phyloP scores from a whole-genome alignment of 2,329 filamentous ascomycete species.

The Scytalidium lignicola region DNA sequence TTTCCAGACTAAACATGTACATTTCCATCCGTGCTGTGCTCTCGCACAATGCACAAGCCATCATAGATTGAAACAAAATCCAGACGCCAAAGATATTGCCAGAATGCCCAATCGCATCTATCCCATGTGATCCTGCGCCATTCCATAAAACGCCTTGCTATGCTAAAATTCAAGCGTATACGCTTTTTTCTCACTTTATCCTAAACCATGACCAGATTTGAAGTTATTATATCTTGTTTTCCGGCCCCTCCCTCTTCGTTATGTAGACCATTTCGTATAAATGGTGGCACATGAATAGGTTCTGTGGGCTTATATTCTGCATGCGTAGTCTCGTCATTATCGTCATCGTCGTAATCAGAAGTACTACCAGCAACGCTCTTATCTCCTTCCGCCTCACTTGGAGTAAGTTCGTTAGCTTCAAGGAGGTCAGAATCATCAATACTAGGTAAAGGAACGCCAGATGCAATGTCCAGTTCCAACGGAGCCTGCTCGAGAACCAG shows the following conservation, averaged over 20 bases:
- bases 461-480: conserved; percentile 9
- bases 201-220: conserved; percentile 21
- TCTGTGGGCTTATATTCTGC: conserved; percentile 18
- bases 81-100: not conserved
- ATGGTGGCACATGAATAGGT: conserved; percentile 22
- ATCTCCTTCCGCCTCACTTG: conserved; percentile 5
- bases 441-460: conserved; percentile 14
- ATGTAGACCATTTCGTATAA: conserved; percentile 15
- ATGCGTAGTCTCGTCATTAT: conserved; percentile 7
- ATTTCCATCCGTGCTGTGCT: not conserved
- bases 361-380: conserved; percentile 15
- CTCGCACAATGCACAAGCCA: not conserved
- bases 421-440: conserved; percentile 15
- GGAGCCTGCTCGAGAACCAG: not conserved
- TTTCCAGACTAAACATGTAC: not conserved
- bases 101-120: not conserved
- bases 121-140: not conserved
- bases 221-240: conserved; percentile 8
- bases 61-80: not conserved
- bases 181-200: not conserved
- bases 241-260: conserved; percentile 10
- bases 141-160: conserved; percentile 12
- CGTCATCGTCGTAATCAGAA: conserved; percentile 21
- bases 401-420: conserved; percentile 8
- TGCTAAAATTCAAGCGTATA: conserved; percentile 4